Conservation (phyloP, 345 rosid genomes). For the Toxicodendron radicans region DNA sequence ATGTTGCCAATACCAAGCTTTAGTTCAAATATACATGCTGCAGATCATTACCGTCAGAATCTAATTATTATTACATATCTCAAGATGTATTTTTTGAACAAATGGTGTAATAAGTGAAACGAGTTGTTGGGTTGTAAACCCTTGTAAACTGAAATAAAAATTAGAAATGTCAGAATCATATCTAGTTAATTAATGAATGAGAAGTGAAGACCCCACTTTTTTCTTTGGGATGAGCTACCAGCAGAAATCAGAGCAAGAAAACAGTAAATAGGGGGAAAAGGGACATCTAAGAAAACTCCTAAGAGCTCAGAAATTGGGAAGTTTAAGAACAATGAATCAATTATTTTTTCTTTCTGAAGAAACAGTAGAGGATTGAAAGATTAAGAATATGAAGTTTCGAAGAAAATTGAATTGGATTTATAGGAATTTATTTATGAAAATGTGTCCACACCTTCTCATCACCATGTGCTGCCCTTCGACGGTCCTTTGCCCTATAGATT, state of each 20-base stretch:
- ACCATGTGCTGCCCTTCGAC: conserved; percentile 32
- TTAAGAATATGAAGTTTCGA: neutral
- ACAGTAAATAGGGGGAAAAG: too few species aligned
- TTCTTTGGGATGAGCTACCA: too few species aligned
- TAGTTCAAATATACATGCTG: neutral
- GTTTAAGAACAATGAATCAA: too few species aligned
- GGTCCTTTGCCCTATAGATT: conserved; percentile 49
- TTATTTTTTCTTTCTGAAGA: neutral
- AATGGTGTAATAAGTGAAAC: neutral
- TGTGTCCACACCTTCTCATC: conserved; percentile 20
- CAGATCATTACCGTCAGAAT: neutral
- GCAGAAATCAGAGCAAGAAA: too few species aligned
- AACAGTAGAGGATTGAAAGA: neutral
- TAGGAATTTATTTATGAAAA: neutral
- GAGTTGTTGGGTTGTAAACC: neutral
- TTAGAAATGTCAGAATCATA: neutral
- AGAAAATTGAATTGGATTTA: neutral
- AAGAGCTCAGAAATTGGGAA: too few species aligned
- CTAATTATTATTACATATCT: neutral
- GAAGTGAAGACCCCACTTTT: neutral
- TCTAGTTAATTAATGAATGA: neutral
- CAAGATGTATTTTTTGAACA: neutral
- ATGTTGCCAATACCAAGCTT: neutral
- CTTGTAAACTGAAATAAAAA: neutral
- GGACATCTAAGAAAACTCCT: too few species aligned